phyloP scores from a whole-genome alignment of 2,329 filamentous ascomycete species.

The Pseudogymnoascus destructans region DNA sequence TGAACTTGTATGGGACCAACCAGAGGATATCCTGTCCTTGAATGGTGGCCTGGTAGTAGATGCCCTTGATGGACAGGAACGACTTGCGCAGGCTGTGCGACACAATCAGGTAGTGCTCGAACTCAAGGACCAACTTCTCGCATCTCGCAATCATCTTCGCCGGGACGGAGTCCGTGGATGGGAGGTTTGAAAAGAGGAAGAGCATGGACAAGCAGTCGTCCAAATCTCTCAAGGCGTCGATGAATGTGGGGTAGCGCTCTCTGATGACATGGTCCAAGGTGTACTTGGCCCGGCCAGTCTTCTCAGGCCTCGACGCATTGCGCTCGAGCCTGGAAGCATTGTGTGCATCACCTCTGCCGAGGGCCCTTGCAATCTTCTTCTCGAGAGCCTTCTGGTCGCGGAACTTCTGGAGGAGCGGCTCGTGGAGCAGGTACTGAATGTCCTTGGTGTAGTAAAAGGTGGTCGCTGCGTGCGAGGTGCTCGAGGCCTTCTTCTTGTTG shows the following conservation, averaged over 20 bases:
- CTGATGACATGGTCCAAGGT: conserved; percentile 94
- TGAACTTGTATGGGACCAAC: conserved; percentile 96
- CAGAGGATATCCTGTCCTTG: conserved; percentile 94
- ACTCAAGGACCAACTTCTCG: conserved; percentile 85
- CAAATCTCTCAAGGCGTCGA: conserved; percentile 83
- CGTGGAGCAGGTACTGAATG: conserved; percentile 95
- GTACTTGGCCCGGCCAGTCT: conserved; percentile 78
- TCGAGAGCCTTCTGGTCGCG: conserved; percentile 92
- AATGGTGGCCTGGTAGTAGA: conserved; percentile 97
- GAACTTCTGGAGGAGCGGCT: conserved; percentile 87
- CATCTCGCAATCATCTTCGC: conserved; percentile 93
- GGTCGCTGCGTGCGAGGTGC: conserved; percentile 76
- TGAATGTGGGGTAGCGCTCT: conserved; percentile 94
- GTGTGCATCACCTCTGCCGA: conserved; percentile 80
- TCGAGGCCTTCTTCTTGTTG: conserved; percentile 93
- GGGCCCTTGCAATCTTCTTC: conserved; percentile 90
- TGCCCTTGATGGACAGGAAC: conserved; percentile 96
- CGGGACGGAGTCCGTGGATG: conserved; percentile 77
- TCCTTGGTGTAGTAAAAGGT: conserved; percentile 91
- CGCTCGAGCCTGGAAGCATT: conserved; percentile 77
- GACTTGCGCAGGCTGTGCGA: conserved; percentile 88
- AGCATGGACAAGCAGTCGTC: conserved; percentile 96
- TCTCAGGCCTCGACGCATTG: conserved; percentile 79
- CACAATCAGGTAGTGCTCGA: conserved; percentile 92
- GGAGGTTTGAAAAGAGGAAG: conserved; percentile 93